A percentile compares a stretch with the other conserved stretches of the same genome.
These are phyloP conservation scores for Priceomyces melissophilus DNA, from an alignment of 805 yeast species.

Conservation along the genomic window DNA sequence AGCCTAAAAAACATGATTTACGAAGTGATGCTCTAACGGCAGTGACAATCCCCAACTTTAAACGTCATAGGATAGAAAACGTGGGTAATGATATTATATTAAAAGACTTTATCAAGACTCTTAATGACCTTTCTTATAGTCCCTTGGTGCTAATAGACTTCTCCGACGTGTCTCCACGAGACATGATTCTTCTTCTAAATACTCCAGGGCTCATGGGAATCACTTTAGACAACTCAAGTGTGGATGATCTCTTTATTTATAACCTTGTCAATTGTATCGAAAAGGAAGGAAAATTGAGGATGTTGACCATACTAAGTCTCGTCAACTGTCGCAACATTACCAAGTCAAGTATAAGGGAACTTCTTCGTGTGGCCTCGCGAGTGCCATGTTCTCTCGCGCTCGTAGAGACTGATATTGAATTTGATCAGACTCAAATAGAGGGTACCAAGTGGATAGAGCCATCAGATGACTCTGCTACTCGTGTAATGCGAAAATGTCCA, in stretches of 20 bases:
- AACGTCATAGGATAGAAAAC: conserved; percentile 33
- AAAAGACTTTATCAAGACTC: conserved; percentile 15
- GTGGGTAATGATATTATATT: conserved; percentile 28
- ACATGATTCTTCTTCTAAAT: conserved; percentile 23
- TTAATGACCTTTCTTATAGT: conserved; percentile 13
- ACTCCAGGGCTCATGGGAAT: conserved; percentile 17
- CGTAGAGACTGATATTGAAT: conserved; percentile 13
- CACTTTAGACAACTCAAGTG: conserved; percentile 31
- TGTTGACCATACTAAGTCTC: conserved; percentile 21
- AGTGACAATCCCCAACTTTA: conserved; percentile 10
- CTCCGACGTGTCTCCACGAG: conserved; percentile 13
- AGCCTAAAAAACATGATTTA: background rate
- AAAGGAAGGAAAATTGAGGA: conserved; percentile 13
- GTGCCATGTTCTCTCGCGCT: conserved; percentile 8
- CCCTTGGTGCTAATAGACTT: conserved; percentile 26
- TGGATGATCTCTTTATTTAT: conserved; percentile 31
- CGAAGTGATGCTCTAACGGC: conserved; percentile 12
- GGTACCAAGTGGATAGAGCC: conserved; percentile 23
- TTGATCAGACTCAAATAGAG: conserved; percentile 7
- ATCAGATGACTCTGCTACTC: conserved; percentile 7
- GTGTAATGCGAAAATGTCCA: conserved; percentile 17
- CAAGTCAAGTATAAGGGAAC: conserved; percentile 5
- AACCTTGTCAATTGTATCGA: conserved; percentile 19
- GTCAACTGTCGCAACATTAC: conserved; percentile 18
- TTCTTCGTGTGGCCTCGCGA: conserved; percentile 1